Percentiles rank a stretch among this genome's conserved stretches.
These are phyloP conservation scores for Pyrenochaeta sp. DNA, from an alignment of 2,329 filamentous ascomycete species.

Conservation along the genomic window DNA sequence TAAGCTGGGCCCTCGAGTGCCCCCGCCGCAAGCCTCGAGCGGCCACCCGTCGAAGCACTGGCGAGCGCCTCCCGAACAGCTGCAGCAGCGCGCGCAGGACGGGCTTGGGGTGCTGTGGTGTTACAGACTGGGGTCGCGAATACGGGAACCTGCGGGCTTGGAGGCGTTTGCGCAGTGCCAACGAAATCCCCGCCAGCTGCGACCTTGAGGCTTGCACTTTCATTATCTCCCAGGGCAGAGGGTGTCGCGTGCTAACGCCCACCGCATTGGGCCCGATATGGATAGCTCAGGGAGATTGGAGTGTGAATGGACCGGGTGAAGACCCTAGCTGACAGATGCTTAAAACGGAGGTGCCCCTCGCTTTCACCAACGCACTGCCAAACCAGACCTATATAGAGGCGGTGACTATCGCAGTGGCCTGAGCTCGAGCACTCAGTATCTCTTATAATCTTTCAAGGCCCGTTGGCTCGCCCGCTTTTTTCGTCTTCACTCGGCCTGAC, in stretches of 20 bases:
- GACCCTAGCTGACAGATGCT: constrained; percentile 36
- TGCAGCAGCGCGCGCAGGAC: constrained; percentile 7
- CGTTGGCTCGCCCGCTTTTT: constrained; percentile 3
- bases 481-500: constrained; percentile 1
- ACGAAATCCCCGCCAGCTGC: constrained; percentile 9
- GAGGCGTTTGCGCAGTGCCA: constrained; percentile 15
- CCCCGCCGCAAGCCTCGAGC: constrained; percentile 9
- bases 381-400: constrained; percentile 23
- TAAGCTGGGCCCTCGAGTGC: constrained; percentile 9
- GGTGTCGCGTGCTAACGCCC: constrained; percentile 42
- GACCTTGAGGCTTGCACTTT: constrained; percentile 12
- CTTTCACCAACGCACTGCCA: constrained; percentile 18
- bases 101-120: constrained; percentile 10
- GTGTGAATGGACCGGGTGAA: constrained; percentile 24
- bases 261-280: constrained; percentile 22
- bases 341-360: constrained; percentile 38
- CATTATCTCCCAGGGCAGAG: constrained; percentile 24
- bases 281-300: constrained; percentile 22
- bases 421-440: constrained; percentile 17
- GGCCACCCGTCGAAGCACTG: constrained; percentile 13
- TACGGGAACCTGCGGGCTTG: constrained; percentile 8
- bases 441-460: constrained; percentile 15
- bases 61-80: constrained; percentile 16
- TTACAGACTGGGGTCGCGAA: constrained; percentile 13
- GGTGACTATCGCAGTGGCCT: constrained; percentile 16